Base-by-base conservation (phyloP, 768 basidiomycete genomes). In the Astraeus odoratus region DNA sequence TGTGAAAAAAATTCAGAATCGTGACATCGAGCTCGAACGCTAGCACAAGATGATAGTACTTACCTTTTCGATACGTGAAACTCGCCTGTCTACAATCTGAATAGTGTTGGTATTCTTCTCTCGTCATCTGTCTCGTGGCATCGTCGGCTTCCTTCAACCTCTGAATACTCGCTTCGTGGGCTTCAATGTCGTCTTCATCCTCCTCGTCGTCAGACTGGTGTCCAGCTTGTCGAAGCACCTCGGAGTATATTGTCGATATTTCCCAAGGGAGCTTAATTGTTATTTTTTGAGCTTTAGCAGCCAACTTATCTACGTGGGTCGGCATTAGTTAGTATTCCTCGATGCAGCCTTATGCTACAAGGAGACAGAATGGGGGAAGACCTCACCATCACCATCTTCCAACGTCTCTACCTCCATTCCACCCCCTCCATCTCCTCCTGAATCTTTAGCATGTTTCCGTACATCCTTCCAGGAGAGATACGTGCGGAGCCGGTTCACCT, bases 401-500 rank as follows among this genome's bases (percentile, higher is more conserved):
- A 88, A 64, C 2, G 74, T 80, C 57, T 91, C 92, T 4, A 88
- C 83, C 59, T 91, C 89, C 3, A 86, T 84, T 5, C 78, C 86
- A 16, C 75, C 86, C 22, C 79, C 87, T 2, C 79, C 87, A 47
- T 85, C 87, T 8, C 85, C 89, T 33, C 83, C 86, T 19, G 83
- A 81, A 56, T 96, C 90, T 60, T 95, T 95, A 4, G 91, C 91
- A 48, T 91, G 88, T 57, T 95, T 96, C 12, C 94, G 78, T 15
- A 97, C 94, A 53, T 96, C 94, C 57, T 95, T 96, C 94, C 94
- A 98, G 0, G 88, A 90, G 19, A 98, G 76, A 58, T 96, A 98
- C 8, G 90, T 95, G 26, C 91, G 70, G 23, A 98, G 71, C 35
- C 94, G 75, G 66, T 96, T 95, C 50, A 98, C 90, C 63, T 95